Percentiles rank a stretch among this genome's conserved stretches.
phyloP scores from a whole-genome alignment of 2,329 filamentous ascomycete genomes.

The Paramyrothecium roridum region DNA sequence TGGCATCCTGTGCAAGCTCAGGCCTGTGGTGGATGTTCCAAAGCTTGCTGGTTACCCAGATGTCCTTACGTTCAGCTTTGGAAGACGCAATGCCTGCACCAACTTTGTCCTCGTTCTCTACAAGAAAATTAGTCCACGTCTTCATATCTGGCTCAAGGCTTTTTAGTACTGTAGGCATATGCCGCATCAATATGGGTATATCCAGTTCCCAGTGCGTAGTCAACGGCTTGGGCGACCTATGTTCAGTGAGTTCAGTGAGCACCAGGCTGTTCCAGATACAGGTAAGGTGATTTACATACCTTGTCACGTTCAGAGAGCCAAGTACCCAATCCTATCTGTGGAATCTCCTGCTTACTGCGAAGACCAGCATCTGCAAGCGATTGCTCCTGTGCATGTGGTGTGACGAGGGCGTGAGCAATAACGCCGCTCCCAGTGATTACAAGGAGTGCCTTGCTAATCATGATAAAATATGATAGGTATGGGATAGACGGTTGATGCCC shows the following conservation, averaged over 20 bases:
- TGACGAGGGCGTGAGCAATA: background rate
- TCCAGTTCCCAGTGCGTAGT: conserved; percentile 47
- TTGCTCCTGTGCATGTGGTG: background rate
- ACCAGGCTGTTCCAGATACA: background rate
- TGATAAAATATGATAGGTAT: too few relatives aligned
- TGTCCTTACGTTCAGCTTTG: conserved; percentile 20
- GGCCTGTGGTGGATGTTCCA: conserved; percentile 29
- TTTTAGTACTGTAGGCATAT: conserved; percentile 50
- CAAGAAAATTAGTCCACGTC: background rate
- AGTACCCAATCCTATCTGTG: background rate
- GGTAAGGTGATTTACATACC: too few relatives aligned
- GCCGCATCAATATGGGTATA: conserved; percentile 55
- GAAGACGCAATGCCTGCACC: conserved; percentile 38
- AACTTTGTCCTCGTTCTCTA: conserved; percentile 47
- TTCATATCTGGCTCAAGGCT: background rate
- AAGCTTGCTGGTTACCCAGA: conserved; percentile 27
- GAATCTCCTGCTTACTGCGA: background rate
- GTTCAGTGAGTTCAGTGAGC: background rate
- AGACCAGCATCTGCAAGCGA: background rate
- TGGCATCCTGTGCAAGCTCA: conserved; percentile 20
- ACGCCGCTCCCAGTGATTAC: background rate
- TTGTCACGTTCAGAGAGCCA: background rate
- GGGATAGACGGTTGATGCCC: too few relatives aligned
- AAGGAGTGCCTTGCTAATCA: too few relatives aligned
- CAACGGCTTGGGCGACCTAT: conserved; percentile 41